Percentiles rank a stretch among this genome's conserved stretches.
phyloP scores from a whole-genome alignment of 305 asterid genomes.

The Fraxinus paxiana region DNA sequence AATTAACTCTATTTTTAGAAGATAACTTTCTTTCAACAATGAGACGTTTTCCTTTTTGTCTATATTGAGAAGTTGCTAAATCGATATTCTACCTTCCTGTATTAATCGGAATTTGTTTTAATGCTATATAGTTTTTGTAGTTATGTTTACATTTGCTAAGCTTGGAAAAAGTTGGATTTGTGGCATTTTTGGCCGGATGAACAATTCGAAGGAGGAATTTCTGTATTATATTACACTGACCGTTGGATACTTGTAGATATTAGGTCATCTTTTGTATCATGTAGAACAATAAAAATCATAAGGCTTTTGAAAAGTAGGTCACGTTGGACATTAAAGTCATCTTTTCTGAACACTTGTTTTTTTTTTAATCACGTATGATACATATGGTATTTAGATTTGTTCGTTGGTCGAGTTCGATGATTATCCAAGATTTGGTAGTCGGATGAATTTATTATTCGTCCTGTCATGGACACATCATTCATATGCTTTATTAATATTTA shows the following conservation, averaged over 20 bases:
- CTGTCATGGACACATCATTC: background rate
- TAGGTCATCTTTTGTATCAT: background rate
- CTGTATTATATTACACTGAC: background rate
- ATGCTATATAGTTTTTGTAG: background rate
- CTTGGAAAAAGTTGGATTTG: background rate
- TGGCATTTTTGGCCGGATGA: background rate
- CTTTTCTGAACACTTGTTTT: background rate
- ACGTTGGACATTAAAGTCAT: background rate
- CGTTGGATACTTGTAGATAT: background rate
- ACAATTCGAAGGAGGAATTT: background rate
- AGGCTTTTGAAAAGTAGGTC: background rate
- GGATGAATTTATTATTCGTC: background rate
- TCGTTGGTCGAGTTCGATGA: background rate
- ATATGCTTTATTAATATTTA: background rate
- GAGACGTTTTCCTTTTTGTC: background rate
- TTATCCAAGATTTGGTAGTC: background rate
- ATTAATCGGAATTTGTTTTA: background rate
- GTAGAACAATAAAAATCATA: background rate
- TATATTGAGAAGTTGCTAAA: background rate
- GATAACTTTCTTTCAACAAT: background rate
- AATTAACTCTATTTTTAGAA: background rate
- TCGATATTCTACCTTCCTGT: background rate
- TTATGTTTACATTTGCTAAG: background rate
- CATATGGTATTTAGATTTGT: background rate
- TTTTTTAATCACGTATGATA: background rate